phyloP scores from a whole-genome alignment of 441 rosid species.

The Capsella rubella region DNA sequence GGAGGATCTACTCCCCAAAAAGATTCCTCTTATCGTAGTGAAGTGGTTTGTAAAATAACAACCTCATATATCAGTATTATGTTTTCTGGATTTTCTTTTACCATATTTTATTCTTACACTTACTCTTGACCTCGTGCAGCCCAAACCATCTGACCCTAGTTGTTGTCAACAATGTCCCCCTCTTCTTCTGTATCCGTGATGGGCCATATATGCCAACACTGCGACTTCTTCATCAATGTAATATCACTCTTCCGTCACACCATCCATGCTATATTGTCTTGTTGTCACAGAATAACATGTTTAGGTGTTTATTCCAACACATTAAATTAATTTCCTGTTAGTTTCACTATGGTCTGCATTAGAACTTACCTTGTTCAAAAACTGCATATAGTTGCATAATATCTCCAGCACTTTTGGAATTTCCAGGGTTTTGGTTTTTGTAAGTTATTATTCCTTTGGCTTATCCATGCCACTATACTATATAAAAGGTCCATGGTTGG shows the following conservation, averaged over 20 bases:
- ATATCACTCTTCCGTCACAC: conserved; percentile 37
- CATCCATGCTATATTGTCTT: conserved; percentile 16
- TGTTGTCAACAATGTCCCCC: conserved; percentile 85
- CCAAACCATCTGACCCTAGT: conserved; percentile 95
- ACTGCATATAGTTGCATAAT: conserved; percentile 8
- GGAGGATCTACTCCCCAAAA: conserved; percentile 98
- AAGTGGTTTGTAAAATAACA: conserved; percentile 70
- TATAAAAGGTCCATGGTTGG: background rate
- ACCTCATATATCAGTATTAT: conserved; percentile 16
- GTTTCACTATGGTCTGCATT: conserved; percentile 18
- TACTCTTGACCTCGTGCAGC: conserved; percentile 54
- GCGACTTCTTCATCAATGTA: conserved; percentile 92
- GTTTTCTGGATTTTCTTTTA: conserved; percentile 1
- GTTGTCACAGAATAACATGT: background rate
- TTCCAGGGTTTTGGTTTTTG: background rate
- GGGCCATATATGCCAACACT: conserved; percentile 99
- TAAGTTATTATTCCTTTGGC: background rate
- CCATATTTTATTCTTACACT: background rate
- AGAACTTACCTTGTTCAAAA: conserved; percentile 14
- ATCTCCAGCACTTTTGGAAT: background rate
- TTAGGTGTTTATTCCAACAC: background rate
- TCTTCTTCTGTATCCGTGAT: conserved; percentile 94
- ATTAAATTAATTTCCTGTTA: conserved; percentile 6
- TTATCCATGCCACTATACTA: background rate
- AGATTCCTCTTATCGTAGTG: conserved; percentile 80